These are phyloP conservation scores for Plasmodium yoelii DNA, from an alignment of 169 alveolate species.

Conservation along the genomic window DNA sequence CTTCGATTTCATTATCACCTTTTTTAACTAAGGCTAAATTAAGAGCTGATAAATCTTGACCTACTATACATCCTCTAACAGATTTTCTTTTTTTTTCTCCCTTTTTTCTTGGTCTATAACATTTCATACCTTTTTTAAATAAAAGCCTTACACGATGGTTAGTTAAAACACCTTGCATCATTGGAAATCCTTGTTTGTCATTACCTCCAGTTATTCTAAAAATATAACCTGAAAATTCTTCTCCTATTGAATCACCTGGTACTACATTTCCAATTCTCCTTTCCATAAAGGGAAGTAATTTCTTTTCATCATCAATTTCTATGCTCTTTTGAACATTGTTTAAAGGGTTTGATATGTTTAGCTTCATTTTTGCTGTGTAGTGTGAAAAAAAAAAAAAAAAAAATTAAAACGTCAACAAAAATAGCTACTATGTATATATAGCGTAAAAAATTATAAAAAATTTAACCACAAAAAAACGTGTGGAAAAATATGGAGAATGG, in stretches of 20 bases:
- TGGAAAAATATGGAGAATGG: no score
- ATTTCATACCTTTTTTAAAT: constrained; percentile 92
- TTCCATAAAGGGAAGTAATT: constrained; percentile 97
- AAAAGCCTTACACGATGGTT: constrained; percentile 91
- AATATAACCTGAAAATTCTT: constrained; percentile 97
- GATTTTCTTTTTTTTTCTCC: constrained; percentile 99
- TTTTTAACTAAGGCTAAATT: constrained; percentile 96
- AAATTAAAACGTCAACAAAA: no score
- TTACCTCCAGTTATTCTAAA: constrained; percentile 97
- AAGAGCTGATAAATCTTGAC: constrained; percentile 98
- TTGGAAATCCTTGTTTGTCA: constrained; percentile 99
- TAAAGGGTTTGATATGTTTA: constrained; percentile 96
- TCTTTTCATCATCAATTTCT: constrained; percentile 99
- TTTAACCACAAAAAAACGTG: no score
- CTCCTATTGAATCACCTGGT: constrained; percentile 98
- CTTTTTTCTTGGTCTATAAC: constrained; percentile 98
- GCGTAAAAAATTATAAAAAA: no score
- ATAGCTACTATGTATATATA: no score
- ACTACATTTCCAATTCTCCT: constrained; percentile 98
- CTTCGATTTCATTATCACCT: constrained; percentile 98
- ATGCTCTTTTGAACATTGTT: constrained; percentile 97
- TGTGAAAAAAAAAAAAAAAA: no score
- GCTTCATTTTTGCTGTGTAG: constrained; percentile 88
- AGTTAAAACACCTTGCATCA: constrained; percentile 99
- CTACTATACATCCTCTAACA: constrained; percentile 99